Evolutionary conservation across 2,329 filamentous ascomycete genomes (phyloP).

Genomic region (Fusarium citri): DNA sequence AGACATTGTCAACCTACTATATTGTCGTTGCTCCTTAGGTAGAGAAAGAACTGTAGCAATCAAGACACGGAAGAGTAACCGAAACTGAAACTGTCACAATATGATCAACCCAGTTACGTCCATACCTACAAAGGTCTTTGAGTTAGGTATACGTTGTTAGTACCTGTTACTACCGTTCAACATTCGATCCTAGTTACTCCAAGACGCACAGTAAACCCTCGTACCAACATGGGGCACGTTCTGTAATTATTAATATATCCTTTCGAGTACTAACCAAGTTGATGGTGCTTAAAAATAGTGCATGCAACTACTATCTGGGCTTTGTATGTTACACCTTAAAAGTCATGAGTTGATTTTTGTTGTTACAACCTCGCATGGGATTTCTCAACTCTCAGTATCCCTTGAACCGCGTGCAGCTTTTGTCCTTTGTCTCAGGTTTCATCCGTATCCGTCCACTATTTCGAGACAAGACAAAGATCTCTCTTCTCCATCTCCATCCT

Average conservation of each 20-base stretch:
- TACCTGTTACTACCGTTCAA: not conserved
- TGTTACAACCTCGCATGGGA: not conserved
- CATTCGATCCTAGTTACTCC: not conserved
- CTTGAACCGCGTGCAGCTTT: slow-evolving; percentile 2
- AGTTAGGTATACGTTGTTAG: too few relatives aligned
- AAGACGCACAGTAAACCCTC: not conserved
- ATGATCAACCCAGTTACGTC: not conserved
- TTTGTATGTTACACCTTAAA: not conserved
- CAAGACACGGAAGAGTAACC: not conserved
- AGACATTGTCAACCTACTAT: slow-evolving; percentile 23
- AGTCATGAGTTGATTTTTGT: not conserved
- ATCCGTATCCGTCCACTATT: slow-evolving; percentile 7
- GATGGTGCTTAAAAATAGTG: not conserved
- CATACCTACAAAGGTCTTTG: not conserved
- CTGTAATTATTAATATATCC: not conserved
- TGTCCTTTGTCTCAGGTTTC: slow-evolving; percentile 6
- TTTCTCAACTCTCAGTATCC: not conserved
- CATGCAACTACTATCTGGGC: not conserved
- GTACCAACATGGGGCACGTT: not conserved
- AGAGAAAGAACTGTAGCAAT: not conserved
- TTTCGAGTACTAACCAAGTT: not conserved
- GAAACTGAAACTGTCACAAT: not conserved
- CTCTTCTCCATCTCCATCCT: slow-evolving; percentile 1
- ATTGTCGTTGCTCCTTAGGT: not conserved
- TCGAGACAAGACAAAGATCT: slow-evolving; percentile 14